These are phyloP conservation scores for Apiotrichum gamsii DNA, from an alignment of 1,284 basidiomycete genomes.

Conservation along the genomic window DNA sequence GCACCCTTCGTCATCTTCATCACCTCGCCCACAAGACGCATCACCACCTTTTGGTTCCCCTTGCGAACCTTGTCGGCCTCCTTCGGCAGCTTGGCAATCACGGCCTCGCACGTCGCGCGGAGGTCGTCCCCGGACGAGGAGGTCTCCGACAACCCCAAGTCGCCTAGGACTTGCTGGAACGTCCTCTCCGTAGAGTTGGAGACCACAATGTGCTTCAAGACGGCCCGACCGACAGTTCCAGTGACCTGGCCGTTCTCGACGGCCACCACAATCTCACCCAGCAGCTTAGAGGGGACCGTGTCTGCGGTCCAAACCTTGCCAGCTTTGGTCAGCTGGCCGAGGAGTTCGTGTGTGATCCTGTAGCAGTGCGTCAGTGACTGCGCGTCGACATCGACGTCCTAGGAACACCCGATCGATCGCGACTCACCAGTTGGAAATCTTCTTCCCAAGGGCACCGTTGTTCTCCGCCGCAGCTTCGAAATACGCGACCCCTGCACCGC, in stretches of 20 bases:
- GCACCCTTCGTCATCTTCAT: constrained; percentile 78
- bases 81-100: constrained; percentile 61
- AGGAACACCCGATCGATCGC: too few species aligned
- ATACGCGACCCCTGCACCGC: constrained; percentile 57
- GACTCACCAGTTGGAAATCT: constrained; percentile 84
- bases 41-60: constrained; percentile 75
- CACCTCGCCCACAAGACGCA: constrained; percentile 79
- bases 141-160: constrained; percentile 26
- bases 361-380: background rate
- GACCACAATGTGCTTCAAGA: constrained; percentile 59
- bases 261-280: constrained; percentile 72
- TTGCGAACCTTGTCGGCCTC: constrained; percentile 64
- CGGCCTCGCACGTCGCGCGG: constrained; percentile 55
- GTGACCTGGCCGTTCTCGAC: constrained; percentile 64
- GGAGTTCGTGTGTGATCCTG: constrained; percentile 80
- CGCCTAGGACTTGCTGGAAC: constrained; percentile 49
- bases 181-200: constrained; percentile 34
- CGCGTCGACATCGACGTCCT: too few species aligned
- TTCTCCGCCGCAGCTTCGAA: constrained; percentile 59
- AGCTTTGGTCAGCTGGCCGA: constrained; percentile 65
- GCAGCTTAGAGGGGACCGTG: constrained; percentile 56
- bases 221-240: constrained; percentile 47
- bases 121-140: constrained; percentile 42
- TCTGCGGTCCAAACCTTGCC: constrained; percentile 60
- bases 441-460: constrained; percentile 49